These are phyloP conservation scores for Allium cepa DNA, from an alignment of 106 monocot species.

Conservation along the genomic window DNA sequence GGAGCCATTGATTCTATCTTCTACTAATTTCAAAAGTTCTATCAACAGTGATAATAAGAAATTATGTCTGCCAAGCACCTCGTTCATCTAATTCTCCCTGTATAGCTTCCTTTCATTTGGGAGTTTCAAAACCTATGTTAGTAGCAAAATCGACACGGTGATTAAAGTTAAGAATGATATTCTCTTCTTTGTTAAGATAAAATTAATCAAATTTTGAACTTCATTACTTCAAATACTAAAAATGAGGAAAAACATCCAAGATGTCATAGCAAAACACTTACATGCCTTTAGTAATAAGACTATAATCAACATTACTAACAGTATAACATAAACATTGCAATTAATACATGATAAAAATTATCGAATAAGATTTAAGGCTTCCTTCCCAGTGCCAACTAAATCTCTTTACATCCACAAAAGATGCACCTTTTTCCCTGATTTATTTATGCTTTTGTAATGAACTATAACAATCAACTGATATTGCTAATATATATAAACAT, in stretches of 20 bases:
- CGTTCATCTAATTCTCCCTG: slow-evolving; percentile 72
- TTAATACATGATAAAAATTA: too few species aligned
- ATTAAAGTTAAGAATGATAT: too few species aligned
- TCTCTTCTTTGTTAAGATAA: not conserved
- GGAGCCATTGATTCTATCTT: slow-evolving; percentile 50
- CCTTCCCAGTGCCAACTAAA: slow-evolving; percentile 66
- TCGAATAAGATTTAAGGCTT: slow-evolving; percentile 71
- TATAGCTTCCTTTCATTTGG: slow-evolving; percentile 73
- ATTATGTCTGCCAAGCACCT: slow-evolving; percentile 84
- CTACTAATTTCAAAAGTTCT: slow-evolving; percentile 77
- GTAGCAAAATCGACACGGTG: not conserved
- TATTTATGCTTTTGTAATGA: slow-evolving; percentile 16
- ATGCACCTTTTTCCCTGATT: slow-evolving; percentile 47
- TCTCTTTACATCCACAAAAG: slow-evolving; percentile 95
- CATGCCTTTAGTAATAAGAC: not conserved
- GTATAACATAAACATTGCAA: too few species aligned
- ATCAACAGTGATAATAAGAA: slow-evolving; percentile 78
- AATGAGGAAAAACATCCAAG: not conserved
- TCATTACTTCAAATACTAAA: not conserved
- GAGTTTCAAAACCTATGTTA: slow-evolving; percentile 58
- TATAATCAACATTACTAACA: not conserved
- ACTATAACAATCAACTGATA: not conserved
- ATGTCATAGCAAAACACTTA: too few species aligned
- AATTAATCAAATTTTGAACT: not conserved
- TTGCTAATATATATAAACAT: not conserved